Conservation (phyloP, 345 rosid genomes). For the Cardamine resedifolia region DNA sequence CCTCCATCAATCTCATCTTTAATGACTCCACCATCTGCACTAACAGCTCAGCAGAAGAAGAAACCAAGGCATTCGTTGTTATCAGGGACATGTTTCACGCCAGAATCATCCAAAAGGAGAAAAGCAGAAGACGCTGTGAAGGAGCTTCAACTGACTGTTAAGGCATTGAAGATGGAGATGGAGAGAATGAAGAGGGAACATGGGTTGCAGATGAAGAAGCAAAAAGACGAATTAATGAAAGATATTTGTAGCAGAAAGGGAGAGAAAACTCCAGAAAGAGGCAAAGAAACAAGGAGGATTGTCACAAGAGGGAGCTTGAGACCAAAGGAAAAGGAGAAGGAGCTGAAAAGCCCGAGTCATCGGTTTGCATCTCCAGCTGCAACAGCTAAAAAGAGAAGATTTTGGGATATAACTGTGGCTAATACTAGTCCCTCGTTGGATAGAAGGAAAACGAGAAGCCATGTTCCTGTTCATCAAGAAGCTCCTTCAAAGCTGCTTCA, state of each 20-base stretch:
- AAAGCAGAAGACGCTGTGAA: conserved; percentile 54
- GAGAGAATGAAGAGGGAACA: conserved; percentile 82
- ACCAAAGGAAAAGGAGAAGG: conserved; percentile 56
- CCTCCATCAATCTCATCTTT: conserved; percentile 74
- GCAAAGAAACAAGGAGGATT: conserved; percentile 46
- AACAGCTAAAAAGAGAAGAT: conserved; percentile 77
- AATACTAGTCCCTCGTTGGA: conserved; percentile 66
- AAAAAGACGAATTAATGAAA: conserved; percentile 64
- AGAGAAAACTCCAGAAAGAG: conserved; percentile 45
- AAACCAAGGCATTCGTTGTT: conserved; percentile 74
- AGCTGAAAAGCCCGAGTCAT: conserved; percentile 73
- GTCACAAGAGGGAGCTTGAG: conserved; percentile 61
- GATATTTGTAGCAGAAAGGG: conserved; percentile 50
- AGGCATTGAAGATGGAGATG: conserved; percentile 68
- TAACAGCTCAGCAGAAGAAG: conserved; percentile 51
- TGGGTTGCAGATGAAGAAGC: conserved; percentile 64
- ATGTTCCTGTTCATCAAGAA: conserved; percentile 51
- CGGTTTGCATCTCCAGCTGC: conserved; percentile 79
- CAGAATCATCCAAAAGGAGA: conserved; percentile 56
- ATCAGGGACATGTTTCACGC: conserved; percentile 70
- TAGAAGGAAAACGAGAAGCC: conserved; percentile 81
- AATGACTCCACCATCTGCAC: conserved; percentile 65
- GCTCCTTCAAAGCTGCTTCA: conserved; percentile 92
- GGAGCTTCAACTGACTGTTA: conserved; percentile 63
- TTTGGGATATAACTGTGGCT: conserved; percentile 80